A percentile compares a stretch with the other conserved stretches of the same genome.
phyloP scores from a whole-genome alignment of 768 basidiomycete genomes.

The Trametes punicea region DNA sequence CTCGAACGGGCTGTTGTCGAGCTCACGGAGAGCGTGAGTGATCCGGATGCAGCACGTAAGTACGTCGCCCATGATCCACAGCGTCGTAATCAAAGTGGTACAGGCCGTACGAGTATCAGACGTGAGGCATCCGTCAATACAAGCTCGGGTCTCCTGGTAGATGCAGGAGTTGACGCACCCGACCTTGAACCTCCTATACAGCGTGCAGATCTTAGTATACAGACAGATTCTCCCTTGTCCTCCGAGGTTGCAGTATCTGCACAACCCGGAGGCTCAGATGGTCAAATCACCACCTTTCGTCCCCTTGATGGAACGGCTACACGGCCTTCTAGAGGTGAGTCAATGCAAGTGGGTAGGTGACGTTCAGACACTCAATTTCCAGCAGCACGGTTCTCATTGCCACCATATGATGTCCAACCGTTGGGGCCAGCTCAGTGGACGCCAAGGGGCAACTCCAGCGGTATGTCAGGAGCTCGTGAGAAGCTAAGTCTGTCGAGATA shows the following conservation, averaged over 20 bases:
- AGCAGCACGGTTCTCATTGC: neutral
- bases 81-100: neutral
- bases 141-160: neutral
- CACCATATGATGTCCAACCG: neutral
- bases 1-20: conserved; percentile 14
- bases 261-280: neutral
- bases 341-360: no score
- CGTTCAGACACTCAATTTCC: neutral
- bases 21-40: conserved; percentile 15
- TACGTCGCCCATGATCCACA: neutral
- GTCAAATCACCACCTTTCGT: no score
- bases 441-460: neutral
- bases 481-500: no score
- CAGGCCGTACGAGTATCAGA: neutral
- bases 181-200: neutral
- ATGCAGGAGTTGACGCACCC: neutral
- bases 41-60: conserved; percentile 19
- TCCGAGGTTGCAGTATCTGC: conserved; percentile 4
- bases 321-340: no score
- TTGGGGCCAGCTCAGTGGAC: conserved; percentile 10
- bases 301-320: no score
- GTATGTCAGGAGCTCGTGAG: neutral
- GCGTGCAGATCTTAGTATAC: neutral
- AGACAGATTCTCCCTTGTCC: neutral
- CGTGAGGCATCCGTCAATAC: conserved; percentile 17